Evolutionary conservation across 169 alveolate genomes (phyloP), one percentile per base, ranked within the genome.

Genomic region (Eimeria zaria): DNA sequence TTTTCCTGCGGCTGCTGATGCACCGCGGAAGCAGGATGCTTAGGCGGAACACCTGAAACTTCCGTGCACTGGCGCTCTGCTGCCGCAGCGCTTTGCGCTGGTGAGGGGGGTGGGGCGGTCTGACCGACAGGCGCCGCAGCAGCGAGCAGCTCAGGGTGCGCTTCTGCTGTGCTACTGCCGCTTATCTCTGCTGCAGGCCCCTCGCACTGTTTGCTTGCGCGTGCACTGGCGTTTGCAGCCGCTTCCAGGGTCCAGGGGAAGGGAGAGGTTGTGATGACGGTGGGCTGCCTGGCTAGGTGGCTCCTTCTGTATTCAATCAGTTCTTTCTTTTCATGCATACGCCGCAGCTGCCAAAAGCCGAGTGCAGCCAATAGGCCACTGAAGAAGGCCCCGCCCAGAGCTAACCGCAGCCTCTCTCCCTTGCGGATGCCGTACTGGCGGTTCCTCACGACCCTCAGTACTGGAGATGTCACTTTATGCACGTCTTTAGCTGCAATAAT

Each of bases 391-490:
- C 97, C 98, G 12, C 89, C 97, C 93, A 96, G 95, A 39, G 97
- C 96, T 83, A 93, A 97, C 84, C 84, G 98, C 90, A 97, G 96
- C 84, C 97, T 96, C 97, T 98, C 99, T 22, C 97, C 98, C 90
- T 97, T 97, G 51, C 99, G 97, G 78, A 98, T 95, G 41, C 99
- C 99, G 62, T 97, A 98, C 95, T 98, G 98, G 74, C 99, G 62
- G 74, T 95, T 95, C 14, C 97, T 67, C 33, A 97, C 96, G 36
- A 98, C 91, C 39, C 98, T 91, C 81, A 97, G 94, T 12, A 98
- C 98, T 9, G 99, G 99, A 30, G 98, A 97, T 5, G 98, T 96
- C 30, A 98, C 98, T 48, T 48, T 87, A 39, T 87, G 93, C 20
- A 95, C 97, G 80, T 97, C 97, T 44, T 94, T 89, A 60, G 97